Evolutionary conservation across 306 rosid species (phyloP).

Genomic region (Corylus heterophylla): DNA sequence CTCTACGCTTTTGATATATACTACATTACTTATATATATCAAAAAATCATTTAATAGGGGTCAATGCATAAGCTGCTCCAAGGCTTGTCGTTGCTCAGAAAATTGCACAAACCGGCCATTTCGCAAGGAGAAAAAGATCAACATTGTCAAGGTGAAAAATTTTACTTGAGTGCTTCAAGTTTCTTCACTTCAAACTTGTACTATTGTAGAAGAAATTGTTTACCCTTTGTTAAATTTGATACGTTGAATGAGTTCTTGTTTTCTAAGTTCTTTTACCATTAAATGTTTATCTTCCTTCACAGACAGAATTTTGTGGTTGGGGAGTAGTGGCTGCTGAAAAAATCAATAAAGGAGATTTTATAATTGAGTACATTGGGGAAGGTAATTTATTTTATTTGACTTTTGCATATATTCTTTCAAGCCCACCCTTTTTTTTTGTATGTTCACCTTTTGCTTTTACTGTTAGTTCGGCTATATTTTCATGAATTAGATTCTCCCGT

Average conservation of each 20-base stretch:
- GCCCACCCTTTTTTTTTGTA: not conserved
- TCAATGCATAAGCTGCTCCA: constrained; percentile 98
- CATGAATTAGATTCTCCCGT: not conserved
- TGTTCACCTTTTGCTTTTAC: constrained; percentile 2
- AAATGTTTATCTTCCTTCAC: constrained; percentile 31
- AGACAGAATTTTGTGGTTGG: constrained; percentile 97
- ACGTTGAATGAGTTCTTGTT: not conserved
- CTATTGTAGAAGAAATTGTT: constrained; percentile 5
- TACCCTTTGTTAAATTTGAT: constrained; percentile 4
- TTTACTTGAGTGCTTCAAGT: constrained; percentile 3
- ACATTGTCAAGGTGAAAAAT: constrained; percentile 66
- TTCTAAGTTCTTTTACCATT: not conserved
- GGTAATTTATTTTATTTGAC: constrained; percentile 47
- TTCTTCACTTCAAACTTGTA: not conserved
- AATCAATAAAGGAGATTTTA: constrained; percentile 64
- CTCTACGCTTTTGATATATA: too few relatives aligned
- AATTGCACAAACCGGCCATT: constrained; percentile 86
- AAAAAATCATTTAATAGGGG: constrained; percentile 46
- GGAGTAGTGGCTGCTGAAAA: constrained; percentile 88
- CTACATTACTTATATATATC: too few relatives aligned
- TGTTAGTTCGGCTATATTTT: too few relatives aligned
- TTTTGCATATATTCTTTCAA: constrained; percentile 10
- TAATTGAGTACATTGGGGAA: constrained; percentile 92
- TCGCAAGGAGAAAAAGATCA: constrained; percentile 85
- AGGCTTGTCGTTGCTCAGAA: constrained; percentile 78